These are phyloP conservation scores for Immersiella caudata DNA, from an alignment of 495 filamentous ascomycete genomes.

Conservation along the genomic window DNA sequence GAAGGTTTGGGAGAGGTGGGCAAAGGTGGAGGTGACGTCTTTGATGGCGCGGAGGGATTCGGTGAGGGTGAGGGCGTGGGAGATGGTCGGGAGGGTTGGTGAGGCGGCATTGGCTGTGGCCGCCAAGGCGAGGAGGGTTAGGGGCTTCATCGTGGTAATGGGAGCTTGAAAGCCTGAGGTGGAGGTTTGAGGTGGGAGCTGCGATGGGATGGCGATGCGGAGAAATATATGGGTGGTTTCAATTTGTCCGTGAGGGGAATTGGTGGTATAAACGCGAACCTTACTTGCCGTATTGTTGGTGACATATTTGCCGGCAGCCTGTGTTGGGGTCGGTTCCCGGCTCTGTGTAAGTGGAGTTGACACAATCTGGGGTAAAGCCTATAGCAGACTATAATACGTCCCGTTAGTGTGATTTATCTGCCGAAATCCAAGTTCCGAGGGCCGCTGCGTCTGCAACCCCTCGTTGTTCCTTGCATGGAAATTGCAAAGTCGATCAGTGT, in stretches of 20 bases:
- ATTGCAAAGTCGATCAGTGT: too few relatives aligned
- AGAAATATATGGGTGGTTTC: background rate
- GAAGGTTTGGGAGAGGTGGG: constrained; percentile 22
- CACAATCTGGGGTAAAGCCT: background rate
- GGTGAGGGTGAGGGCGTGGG: constrained; percentile 10
- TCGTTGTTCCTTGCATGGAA: too few relatives aligned
- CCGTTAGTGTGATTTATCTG: background rate
- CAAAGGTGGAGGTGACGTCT: constrained; percentile 21
- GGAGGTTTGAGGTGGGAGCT: background rate
- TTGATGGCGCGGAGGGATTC: constrained; percentile 29
- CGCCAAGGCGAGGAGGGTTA: background rate
- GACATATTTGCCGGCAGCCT: background rate
- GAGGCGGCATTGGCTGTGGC: background rate
- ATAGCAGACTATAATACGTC: background rate
- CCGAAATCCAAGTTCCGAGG: background rate
- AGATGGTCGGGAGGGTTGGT: constrained; percentile 2
- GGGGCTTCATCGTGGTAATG: background rate
- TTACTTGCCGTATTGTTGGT: background rate
- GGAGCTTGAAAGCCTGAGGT: background rate
- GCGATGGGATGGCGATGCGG: background rate
- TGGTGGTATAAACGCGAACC: background rate
- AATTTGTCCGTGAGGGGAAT: background rate
- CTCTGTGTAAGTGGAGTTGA: background rate
- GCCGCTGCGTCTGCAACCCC: too few relatives aligned
- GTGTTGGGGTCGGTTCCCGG: background rate